Conservation (phyloP, 371 early-diverging fungal species). For the Circinella umbellata region DNA sequence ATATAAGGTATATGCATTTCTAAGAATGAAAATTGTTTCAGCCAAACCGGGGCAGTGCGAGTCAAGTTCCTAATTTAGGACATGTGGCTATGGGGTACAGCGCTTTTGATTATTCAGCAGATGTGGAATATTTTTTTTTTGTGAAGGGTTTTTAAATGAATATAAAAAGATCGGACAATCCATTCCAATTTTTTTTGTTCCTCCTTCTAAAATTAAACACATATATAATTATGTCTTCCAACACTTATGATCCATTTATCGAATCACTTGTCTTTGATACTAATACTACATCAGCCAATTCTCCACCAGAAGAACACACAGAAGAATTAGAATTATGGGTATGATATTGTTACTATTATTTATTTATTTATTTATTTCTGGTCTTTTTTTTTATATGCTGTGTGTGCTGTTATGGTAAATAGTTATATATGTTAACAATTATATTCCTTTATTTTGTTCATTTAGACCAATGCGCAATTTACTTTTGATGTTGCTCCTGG, state of each 20-base stretch:
- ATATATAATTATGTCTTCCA: background rate
- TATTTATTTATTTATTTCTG: background rate
- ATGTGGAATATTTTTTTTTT: too few relatives aligned
- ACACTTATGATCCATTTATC: slow-evolving; percentile 3
- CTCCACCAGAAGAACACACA: background rate
- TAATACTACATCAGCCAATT: background rate
- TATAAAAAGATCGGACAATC: slow-evolving; percentile 1
- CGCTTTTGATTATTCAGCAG: slow-evolving; percentile 8
- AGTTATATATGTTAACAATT: too few relatives aligned
- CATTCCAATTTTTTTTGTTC: background rate
- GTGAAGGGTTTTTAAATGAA: slow-evolving; percentile 5
- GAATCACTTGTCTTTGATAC: slow-evolving; percentile 6
- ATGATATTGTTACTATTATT: background rate
- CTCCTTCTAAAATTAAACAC: background rate
- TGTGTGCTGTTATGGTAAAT: too few relatives aligned
- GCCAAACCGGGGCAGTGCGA: too few relatives aligned
- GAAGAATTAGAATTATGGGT: slow-evolving; percentile 8
- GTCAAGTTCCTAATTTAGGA: background rate
- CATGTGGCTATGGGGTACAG: background rate
- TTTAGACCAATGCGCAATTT: slow-evolving; percentile 57
- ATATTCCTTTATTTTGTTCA: background rate
- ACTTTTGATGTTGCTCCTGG: slow-evolving; percentile 29
- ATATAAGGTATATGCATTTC: too few relatives aligned
- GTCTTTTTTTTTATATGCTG: too few relatives aligned
- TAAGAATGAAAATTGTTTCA: too few relatives aligned